A percentile compares a stretch with the other conserved stretches of the same genome.
Conservation (phyloP, 1,284 basidiomycete genomes). For the Cutaneotrichosporon dermatis region DNA sequence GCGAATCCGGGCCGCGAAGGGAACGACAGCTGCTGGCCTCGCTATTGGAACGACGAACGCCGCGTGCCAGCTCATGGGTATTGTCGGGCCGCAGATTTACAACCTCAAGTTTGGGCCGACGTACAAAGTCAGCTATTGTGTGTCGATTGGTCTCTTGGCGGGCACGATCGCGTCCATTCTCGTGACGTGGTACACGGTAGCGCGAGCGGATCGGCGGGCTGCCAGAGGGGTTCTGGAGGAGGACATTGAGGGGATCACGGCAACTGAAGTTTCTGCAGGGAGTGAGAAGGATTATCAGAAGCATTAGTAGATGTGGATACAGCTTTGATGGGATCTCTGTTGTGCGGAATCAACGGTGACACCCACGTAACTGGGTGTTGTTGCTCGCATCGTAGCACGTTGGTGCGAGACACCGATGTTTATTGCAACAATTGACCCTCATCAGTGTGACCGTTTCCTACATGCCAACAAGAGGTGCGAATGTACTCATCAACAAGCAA, state of each 20-base stretch:
- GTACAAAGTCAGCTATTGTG: constrained; percentile 6
- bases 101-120: constrained; percentile 11
- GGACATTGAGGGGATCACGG: background rate
- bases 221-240: background rate
- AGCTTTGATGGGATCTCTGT: no score
- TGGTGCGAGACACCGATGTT: no score
- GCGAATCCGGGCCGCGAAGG: constrained; percentile 8
- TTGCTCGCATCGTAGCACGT: no score
- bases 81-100: constrained; percentile 14
- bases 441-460: no score
- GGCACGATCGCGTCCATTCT: background rate
- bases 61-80: constrained; percentile 12
- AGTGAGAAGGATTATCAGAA: no score
- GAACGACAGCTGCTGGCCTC: constrained; percentile 6
- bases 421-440: no score
- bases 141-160: background rate
- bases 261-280: background rate
- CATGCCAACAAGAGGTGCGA: no score
- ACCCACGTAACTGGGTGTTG: no score
- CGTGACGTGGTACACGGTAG: constrained; percentile 2
- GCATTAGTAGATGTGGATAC: no score
- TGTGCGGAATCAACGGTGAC: no score
- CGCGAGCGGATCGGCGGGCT: background rate
- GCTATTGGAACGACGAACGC: constrained; percentile 8
- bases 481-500: no score